Percentiles rank a stretch among this genome's conserved stretches.
These are phyloP conservation scores for Fusarium pininemorale DNA, from an alignment of 2,329 filamentous ascomycete species.

Conservation along the genomic window DNA sequence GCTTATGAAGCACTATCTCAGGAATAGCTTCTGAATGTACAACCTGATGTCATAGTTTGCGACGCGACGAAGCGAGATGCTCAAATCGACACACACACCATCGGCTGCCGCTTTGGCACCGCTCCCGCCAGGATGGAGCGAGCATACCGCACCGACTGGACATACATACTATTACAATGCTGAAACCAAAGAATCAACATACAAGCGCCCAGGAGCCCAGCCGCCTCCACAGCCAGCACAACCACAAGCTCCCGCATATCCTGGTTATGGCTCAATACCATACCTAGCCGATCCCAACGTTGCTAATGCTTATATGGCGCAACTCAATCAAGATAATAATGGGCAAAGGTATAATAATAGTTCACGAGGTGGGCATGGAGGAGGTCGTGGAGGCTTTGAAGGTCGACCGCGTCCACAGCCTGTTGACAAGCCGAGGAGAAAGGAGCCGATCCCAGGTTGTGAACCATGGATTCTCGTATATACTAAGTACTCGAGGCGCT, in stretches of 20 bases:
- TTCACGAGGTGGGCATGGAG: slow-evolving; percentile 44
- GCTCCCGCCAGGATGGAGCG: slow-evolving; percentile 86
- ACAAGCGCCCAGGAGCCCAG: slow-evolving; percentile 72
- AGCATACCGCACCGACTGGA: slow-evolving; percentile 88
- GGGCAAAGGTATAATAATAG: slow-evolving; percentile 44
- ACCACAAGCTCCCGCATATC: slow-evolving; percentile 44
- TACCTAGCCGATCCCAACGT: slow-evolving; percentile 63
- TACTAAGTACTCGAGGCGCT: slow-evolving; percentile 88
- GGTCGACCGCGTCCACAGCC: slow-evolving; percentile 73
- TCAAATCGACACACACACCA: slow-evolving; percentile 80
- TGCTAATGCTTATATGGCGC: slow-evolving; percentile 69
- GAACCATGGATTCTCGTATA: slow-evolving; percentile 93
- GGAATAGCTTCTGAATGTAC: too few species aligned
- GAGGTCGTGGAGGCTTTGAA: slow-evolving; percentile 60
- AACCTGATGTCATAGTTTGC: slow-evolving; percentile 25
- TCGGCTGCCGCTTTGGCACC: slow-evolving; percentile 61
- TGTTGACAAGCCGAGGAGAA: slow-evolving; percentile 82
- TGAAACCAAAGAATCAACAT: slow-evolving; percentile 85
- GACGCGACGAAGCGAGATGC: slow-evolving; percentile 57
- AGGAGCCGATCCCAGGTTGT: slow-evolving; percentile 79
- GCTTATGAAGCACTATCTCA: neutral
- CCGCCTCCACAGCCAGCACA: slow-evolving; percentile 28
- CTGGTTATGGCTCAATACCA: slow-evolving; percentile 44
- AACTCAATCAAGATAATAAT: slow-evolving; percentile 56
- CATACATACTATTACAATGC: slow-evolving; percentile 91